Percentiles rank a stretch among this genome's conserved stretches.
Conservation (phyloP, 2,329 filamentous ascomycete genomes). For the Neurospora sp. region DNA sequence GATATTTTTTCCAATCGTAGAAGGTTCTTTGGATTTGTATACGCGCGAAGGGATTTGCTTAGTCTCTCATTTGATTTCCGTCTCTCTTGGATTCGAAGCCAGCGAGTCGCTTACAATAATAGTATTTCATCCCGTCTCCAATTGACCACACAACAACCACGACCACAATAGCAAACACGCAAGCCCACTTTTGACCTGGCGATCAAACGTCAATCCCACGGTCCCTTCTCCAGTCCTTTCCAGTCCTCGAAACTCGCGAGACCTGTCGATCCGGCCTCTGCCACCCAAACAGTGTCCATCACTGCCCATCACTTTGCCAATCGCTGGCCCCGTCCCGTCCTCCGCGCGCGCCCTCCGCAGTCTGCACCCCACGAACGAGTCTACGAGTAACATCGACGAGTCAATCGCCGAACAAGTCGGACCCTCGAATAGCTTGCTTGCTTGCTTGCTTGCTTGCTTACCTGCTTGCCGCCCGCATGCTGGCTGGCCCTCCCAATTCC, state of each 20-base stretch:
- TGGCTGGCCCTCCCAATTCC: neutral
- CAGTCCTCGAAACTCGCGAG: neutral
- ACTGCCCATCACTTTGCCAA: neutral
- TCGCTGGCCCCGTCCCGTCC: neutral
- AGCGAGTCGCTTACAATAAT: neutral
- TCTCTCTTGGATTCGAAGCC: neutral
- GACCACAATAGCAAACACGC: neutral
- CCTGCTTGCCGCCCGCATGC: neutral
- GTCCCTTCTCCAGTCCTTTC: neutral
- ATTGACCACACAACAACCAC: neutral
- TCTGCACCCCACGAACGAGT: neutral
- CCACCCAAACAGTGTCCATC: neutral
- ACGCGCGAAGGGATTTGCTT: neutral
- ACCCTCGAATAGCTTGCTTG: neutral
- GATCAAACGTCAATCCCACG: neutral
- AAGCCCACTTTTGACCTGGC: neutral
- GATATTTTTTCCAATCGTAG: neutral
- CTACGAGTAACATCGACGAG: neutral
- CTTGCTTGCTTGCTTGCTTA: neutral
- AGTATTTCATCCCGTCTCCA: neutral
- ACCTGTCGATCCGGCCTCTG: neutral
- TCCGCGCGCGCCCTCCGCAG: neutral
- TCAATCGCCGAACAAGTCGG: neutral
- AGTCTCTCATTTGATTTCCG: neutral
- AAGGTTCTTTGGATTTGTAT: neutral